Base-by-base conservation (phyloP, 148 eudicot species). In the Persicaria maculosa region DNA sequence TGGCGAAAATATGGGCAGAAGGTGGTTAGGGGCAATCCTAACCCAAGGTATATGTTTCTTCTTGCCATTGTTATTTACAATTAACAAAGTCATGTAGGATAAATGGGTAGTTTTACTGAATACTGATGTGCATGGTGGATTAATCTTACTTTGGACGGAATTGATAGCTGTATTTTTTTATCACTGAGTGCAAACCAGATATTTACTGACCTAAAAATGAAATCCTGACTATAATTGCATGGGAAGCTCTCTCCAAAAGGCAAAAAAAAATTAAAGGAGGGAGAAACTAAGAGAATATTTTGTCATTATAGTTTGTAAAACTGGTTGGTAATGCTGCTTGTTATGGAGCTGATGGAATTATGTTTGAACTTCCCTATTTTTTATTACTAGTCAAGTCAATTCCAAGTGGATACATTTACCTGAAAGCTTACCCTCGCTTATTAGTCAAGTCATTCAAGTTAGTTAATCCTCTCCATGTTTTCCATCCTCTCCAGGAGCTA, bases 1-100 rank as follows among this genome's bases (percentile, higher is more conserved):
- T 93, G 98, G 98, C 93, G 98, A 80, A 93, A 93, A 83, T 93
- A 93, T 86, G 98, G 98, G 72, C 98, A 93, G 87, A 93, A 93
- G 80, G 98, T 93, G 68, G 98, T 93, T 82, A 89, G 98, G 74
- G 96, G 98, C 75, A 93, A 93, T 85, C 98, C 98, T 57, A 93
- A 93, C 83, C 98, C 98, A 57, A 87, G 98, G 98, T 93, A 82
- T 77, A 73, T 80, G 68, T 73, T 64, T 3, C 40, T 31, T 31
- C 46, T 65, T 40, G 7, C 70, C 70, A 65, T 40, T 25, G 40
- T 64, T 43, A 40, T 65, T 36, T 45, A 65, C 70, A 65, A 40
- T 11, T 8, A 47, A 48, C 52, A 12, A 12, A 48, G 40, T 31
- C 40, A 31, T 31, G 40, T 31, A 68, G 89, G 97, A 78, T 94